These are phyloP conservation scores for Talaromyces proteolyticus DNA, from an alignment of 495 filamentous ascomycete genomes.

Conservation along the genomic window DNA sequence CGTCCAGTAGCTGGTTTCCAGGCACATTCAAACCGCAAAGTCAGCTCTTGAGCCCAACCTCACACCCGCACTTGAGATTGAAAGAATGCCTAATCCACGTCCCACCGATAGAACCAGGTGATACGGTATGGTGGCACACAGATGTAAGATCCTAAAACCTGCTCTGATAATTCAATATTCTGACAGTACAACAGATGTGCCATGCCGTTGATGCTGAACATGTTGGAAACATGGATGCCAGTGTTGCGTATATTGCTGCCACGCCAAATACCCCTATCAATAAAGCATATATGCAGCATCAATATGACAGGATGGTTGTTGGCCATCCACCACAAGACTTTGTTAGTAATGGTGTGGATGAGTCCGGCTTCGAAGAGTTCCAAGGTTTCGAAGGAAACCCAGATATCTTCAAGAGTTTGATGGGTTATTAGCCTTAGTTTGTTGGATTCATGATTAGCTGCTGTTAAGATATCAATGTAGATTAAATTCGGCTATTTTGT, in stretches of 20 bases:
- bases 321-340: constrained; percentile 2
- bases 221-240: constrained; percentile 53
- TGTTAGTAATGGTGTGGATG: not conserved
- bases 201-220: constrained; percentile 62
- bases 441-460: too few relatives aligned
- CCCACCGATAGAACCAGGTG: constrained; percentile 62
- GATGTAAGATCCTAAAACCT: constrained; percentile 28
- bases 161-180: constrained; percentile 29
- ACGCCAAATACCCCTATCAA: constrained; percentile 64
- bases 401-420: too few relatives aligned
- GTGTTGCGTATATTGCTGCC: constrained; percentile 71
- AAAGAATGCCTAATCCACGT: constrained; percentile 61
- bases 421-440: too few relatives aligned
- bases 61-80: constrained; percentile 68
- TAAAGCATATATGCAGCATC: constrained; percentile 3
- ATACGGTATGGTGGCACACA: constrained; percentile 78
- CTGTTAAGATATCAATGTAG: too few relatives aligned
- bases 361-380: not conserved
- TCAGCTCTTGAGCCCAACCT: constrained; percentile 32
- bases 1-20: constrained; percentile 55
- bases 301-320: not conserved
- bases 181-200: too few relatives aligned
- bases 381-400: not conserved
- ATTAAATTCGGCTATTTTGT: too few relatives aligned
- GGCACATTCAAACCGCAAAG: constrained; percentile 68